Conservation (phyloP, 1,284 basidiomycete species). For the Heterobasidion irregulare region DNA sequence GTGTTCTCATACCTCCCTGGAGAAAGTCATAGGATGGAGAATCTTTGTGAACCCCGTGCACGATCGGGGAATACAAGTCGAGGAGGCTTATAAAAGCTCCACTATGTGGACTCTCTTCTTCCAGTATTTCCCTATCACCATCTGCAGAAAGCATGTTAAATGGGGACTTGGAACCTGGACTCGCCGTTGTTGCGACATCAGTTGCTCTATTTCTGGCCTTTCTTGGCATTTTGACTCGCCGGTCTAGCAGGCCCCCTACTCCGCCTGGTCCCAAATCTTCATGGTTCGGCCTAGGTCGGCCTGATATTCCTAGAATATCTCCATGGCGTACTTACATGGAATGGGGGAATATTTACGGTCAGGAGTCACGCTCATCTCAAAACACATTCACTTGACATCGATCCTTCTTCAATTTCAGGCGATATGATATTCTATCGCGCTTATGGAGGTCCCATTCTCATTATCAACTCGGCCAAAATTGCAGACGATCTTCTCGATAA, state of each 20-base stretch:
- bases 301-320: not conserved
- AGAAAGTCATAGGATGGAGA: no score
- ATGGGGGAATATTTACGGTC: not conserved
- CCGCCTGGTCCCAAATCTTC: not conserved
- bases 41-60: no score
- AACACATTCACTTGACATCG: not conserved
- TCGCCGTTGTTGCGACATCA: not conserved
- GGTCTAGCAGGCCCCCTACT: not conserved
- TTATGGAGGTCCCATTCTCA: not conserved
- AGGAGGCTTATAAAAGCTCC: no score
- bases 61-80: no score
- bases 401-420: not conserved
- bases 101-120: no score
- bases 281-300: not conserved
- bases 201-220: not conserved
- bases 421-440: not conserved
- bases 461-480: not conserved
- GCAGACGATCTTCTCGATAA: slow-evolving; percentile 1
- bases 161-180: not conserved
- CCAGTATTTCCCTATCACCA: no score
- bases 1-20: no score
- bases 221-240: not conserved
- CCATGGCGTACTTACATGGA: not conserved
- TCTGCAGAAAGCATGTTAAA: no score
- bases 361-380: not conserved